phyloP scores from a whole-genome alignment of 176 grass and related monocot genomes.

The Juncus inflexus region DNA sequence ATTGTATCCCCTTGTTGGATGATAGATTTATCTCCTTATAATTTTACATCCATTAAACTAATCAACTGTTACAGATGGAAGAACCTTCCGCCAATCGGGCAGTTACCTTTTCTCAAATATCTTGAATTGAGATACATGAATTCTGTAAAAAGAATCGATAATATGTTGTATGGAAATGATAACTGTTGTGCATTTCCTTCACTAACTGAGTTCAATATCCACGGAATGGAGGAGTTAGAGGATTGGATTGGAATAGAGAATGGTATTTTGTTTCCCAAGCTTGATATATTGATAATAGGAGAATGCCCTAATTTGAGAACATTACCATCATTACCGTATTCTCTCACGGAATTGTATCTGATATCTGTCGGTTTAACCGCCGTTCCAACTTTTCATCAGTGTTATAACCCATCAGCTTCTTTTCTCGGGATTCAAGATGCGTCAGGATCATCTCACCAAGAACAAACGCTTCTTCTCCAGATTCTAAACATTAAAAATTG shows the following conservation, averaged over 20 bases:
- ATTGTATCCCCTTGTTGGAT: constrained; percentile 36
- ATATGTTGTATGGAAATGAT: constrained; percentile 24
- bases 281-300: constrained; percentile 26
- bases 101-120: constrained; percentile 34
- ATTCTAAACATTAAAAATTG: constrained; percentile 40
- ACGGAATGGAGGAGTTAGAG: constrained; percentile 18
- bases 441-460: background rate
- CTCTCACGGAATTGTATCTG: constrained; percentile 29
- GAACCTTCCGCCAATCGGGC: constrained; percentile 40
- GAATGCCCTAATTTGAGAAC: constrained; percentile 24
- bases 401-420: constrained; percentile 10
- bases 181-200: constrained; percentile 22
- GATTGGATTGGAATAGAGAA: constrained; percentile 35
- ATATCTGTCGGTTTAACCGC: constrained; percentile 12
- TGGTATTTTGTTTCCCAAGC: constrained; percentile 29
- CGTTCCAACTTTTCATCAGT: constrained; percentile 27
- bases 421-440: too few relatives aligned
- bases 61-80: constrained; percentile 20
- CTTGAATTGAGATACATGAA: constrained; percentile 33
- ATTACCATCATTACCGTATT: constrained; percentile 24
- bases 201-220: constrained; percentile 35
- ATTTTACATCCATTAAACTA: constrained; percentile 33
- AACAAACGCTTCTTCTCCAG: constrained; percentile 15
- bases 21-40: background rate
- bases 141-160: constrained; percentile 16